Evolutionary conservation across 1,284 basidiomycete species (phyloP).

Genomic region (Puccinia triticina): DNA sequence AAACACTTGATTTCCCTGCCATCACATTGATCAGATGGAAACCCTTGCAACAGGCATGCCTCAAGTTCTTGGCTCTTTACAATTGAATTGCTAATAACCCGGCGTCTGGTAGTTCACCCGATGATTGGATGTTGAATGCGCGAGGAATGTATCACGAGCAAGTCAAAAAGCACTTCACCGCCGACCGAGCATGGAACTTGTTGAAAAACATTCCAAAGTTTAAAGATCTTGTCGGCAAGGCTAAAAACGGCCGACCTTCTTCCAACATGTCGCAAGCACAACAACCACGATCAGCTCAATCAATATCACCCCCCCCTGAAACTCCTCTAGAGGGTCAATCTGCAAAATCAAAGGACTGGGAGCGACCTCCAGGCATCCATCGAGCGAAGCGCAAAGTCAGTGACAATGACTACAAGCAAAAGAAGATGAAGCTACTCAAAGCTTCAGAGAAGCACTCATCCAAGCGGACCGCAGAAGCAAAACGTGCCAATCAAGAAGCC

Average conservation of each 20-base stretch:
- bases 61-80: not conserved
- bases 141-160: not conserved
- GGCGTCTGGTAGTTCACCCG: not conserved
- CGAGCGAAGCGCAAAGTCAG: not conserved
- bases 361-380: not conserved
- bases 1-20: not conserved
- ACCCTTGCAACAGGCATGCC: not conserved
- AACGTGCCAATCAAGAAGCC: too few species aligned
- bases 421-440: not conserved
- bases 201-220: not conserved
- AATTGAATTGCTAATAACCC: not conserved
- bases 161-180: not conserved
- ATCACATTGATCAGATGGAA: not conserved
- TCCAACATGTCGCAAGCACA: not conserved
- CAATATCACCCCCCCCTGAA: not conserved
- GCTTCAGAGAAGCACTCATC: not conserved
- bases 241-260: not conserved
- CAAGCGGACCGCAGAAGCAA: not conserved
- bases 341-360: not conserved
- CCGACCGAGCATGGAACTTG: not conserved
- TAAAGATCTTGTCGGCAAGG: not conserved
- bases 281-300: not conserved
- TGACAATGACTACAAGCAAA: not conserved
- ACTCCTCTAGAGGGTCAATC: too few species aligned
- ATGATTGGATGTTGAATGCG: not conserved